Conservation (phyloP, 2,329 filamentous ascomycete species). For the Coniochaeta sp. region DNA sequence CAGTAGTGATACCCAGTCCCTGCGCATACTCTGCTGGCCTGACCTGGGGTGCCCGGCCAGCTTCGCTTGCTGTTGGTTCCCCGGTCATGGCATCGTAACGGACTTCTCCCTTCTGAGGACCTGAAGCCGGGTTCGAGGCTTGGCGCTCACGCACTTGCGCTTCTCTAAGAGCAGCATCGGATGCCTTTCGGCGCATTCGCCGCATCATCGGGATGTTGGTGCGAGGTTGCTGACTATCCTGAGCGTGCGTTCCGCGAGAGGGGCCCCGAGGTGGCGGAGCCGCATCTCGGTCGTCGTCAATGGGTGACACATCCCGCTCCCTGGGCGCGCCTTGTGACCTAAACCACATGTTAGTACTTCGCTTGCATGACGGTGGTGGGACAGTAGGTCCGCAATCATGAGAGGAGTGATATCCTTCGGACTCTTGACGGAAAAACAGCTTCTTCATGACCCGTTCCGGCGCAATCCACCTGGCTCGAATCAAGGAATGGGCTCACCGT, state of each 20-base stretch:
- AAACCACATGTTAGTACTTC: slow-evolving; percentile 11
- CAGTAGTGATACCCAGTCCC: slow-evolving; percentile 22
- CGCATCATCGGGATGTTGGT: slow-evolving; percentile 47
- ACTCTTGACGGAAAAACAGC: no score
- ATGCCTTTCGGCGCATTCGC: slow-evolving; percentile 39
- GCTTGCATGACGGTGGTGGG: no score
- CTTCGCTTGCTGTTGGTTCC: slow-evolving; percentile 52
- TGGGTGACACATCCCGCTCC: slow-evolving; percentile 41
- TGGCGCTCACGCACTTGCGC: slow-evolving; percentile 29
- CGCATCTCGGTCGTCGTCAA: slow-evolving; percentile 37
- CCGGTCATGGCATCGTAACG: slow-evolving; percentile 62
- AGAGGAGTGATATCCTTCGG: neutral
- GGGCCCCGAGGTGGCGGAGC: slow-evolving; percentile 18
- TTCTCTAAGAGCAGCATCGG: slow-evolving; percentile 33
- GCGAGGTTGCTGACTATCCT: slow-evolving; percentile 16
- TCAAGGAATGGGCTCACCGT: slow-evolving; percentile 27
- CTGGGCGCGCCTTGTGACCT: neutral
- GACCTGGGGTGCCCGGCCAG: slow-evolving; percentile 48
- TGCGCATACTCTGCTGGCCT: slow-evolving; percentile 44
- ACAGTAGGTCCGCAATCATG: slow-evolving; percentile 1
- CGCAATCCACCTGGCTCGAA: neutral
- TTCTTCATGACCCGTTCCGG: no score
- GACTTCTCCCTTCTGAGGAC: slow-evolving; percentile 28
- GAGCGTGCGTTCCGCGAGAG: slow-evolving; percentile 5
- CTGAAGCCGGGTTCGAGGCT: neutral